Conservation (phyloP, 768 basidiomycete genomes). For the Holtermanniella nyarrowii region DNA sequence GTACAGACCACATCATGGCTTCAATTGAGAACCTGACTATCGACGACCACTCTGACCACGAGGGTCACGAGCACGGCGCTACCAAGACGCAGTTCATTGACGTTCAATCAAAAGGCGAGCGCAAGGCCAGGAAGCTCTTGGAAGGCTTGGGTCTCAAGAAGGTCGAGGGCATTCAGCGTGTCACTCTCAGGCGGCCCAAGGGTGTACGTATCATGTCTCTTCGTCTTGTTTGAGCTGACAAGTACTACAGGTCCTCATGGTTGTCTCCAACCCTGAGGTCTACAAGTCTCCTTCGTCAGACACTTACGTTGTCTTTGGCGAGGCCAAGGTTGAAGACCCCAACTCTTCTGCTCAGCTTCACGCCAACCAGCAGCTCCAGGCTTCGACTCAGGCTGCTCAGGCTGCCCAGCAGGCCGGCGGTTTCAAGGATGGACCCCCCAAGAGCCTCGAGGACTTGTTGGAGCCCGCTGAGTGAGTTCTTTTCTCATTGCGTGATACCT, state of each 20-base stretch:
- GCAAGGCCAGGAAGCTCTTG: constrained; percentile 89
- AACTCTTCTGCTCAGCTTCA: constrained; percentile 34
- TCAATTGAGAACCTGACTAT: constrained; percentile 46
- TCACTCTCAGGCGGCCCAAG: constrained; percentile 88
- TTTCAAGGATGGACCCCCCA: constrained; percentile 60
- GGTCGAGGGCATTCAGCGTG: constrained; percentile 84
- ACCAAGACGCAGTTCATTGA: constrained; percentile 49
- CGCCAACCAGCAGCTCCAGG: constrained; percentile 63
- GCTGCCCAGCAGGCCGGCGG: constrained; percentile 47
- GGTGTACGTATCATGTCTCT: constrained; percentile 51
- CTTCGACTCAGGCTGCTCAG: constrained; percentile 41
- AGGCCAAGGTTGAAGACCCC: constrained; percentile 48
- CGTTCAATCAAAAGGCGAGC: constrained; percentile 86
- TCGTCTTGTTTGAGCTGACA: neutral
- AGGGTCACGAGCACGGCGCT: constrained; percentile 61
- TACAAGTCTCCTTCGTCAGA: constrained; percentile 97
- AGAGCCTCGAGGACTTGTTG: constrained; percentile 46
- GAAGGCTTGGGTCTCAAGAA: constrained; percentile 76
- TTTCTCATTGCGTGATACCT: too few species aligned
- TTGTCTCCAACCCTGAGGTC: constrained; percentile 86
- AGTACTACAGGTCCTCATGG: constrained; percentile 63
- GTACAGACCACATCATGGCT: constrained; percentile 2
- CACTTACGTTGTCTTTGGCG: constrained; percentile 98
- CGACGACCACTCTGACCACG: constrained; percentile 46
- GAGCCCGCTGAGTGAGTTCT: constrained; percentile 34